Conservation (phyloP, 768 basidiomycete species). For the Naganishia vaughanmartiniae region DNA sequence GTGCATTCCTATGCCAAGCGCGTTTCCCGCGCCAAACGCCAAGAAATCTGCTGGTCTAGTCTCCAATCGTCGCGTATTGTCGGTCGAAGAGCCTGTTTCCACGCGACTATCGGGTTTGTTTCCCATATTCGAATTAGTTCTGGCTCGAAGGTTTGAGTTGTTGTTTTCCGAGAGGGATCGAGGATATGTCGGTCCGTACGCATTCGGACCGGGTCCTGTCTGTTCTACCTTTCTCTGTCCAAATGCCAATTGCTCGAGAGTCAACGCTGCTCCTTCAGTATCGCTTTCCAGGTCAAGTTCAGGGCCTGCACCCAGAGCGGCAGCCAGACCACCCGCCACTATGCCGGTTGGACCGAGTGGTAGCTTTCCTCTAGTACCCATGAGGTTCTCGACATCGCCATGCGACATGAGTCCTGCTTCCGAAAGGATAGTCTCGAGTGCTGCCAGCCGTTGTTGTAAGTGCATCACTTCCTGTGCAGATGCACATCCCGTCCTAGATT, state of each 20-base stretch:
- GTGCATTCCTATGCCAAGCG: conserved; percentile 12
- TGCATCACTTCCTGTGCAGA: conserved; percentile 44
- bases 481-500: conserved; percentile 33
- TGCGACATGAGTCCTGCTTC: conserved; percentile 42
- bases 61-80: neutral
- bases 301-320: neutral
- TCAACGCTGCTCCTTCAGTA: conserved; percentile 50
- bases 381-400: conserved; percentile 43
- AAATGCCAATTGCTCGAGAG: conserved; percentile 50
- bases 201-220: conserved; percentile 21
- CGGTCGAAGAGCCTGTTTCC: neutral
- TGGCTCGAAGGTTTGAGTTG: conserved; percentile 6
- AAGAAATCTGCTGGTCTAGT: conserved; percentile 15
- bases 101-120: neutral
- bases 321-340: conserved; percentile 22
- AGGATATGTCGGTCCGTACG: conserved; percentile 20
- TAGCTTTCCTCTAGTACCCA: conserved; percentile 31
- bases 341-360: conserved; percentile 14
- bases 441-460: conserved; percentile 45
- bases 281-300: conserved; percentile 40
- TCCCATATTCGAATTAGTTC: conserved; percentile 9
- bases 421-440: conserved; percentile 45
- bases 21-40: conserved; percentile 20
- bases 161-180: neutral
- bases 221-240: conserved; percentile 39